A percentile compares a stretch with the other conserved stretches of the same genome.
Evolutionary conservation across 129 eudicot genomes (phyloP).

Genomic region (Deinandra increscens): DNA sequence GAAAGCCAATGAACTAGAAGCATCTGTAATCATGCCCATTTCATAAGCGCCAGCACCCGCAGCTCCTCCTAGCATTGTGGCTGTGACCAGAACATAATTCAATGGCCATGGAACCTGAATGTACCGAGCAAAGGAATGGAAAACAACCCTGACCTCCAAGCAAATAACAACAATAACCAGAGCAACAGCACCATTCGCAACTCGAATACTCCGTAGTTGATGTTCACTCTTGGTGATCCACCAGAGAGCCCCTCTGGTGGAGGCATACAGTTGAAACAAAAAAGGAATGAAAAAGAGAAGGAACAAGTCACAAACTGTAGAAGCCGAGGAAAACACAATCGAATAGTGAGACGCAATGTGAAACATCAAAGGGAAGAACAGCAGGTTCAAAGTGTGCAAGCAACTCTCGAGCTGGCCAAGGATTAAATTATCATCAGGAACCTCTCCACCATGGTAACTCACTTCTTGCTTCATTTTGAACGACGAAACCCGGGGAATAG

Average conservation of each 20-base stretch:
- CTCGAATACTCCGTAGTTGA: constrained; percentile 60
- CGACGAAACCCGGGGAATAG: constrained; percentile 74
- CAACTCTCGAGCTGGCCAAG: constrained; percentile 91
- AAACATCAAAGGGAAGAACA: constrained; percentile 71
- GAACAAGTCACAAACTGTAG: constrained; percentile 68
- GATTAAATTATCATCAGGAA: constrained; percentile 71
- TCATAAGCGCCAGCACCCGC: constrained; percentile 86
- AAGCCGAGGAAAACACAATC: constrained; percentile 59
- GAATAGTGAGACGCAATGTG: constrained; percentile 74
- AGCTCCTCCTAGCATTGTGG: constrained; percentile 94
- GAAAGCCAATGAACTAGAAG: constrained; percentile 69
- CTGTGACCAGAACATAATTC: constrained; percentile 75
- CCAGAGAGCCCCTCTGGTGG: constrained; percentile 94
- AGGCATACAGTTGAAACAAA: constrained; percentile 81
- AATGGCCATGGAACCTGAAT: constrained; percentile 92
- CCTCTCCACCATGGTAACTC: constrained; percentile 78
- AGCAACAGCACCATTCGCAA: constrained; percentile 90
- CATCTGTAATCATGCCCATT: constrained; percentile 83
- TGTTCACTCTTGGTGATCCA: constrained; percentile 80
- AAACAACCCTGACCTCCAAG: constrained; percentile 89
- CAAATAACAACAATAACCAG: constrained; percentile 74
- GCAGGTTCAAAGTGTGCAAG: constrained; percentile 60
- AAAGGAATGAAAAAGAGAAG: constrained; percentile 83
- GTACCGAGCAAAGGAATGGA: constrained; percentile 88
- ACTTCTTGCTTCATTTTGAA: constrained; percentile 72